Evolutionary conservation across 2,329 filamentous ascomycete species (phyloP).

Genomic region (Paracoccidioides lutzii): DNA sequence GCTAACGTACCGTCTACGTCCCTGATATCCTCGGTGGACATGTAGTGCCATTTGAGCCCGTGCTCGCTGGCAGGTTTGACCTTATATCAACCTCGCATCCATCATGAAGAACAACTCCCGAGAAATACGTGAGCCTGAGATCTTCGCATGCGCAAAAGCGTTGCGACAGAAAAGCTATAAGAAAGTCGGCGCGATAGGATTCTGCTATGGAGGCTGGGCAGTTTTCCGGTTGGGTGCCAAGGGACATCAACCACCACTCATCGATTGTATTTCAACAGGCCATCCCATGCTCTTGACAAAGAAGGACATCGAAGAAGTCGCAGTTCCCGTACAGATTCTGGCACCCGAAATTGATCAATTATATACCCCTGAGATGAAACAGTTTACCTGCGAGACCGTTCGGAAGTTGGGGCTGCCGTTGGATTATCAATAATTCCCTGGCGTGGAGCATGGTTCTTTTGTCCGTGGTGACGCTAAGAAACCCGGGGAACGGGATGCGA

Average conservation of each 20-base stretch:
- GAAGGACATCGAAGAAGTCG: conserved; percentile 35
- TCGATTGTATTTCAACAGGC: conserved; percentile 35
- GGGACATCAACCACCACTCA: conserved; percentile 23
- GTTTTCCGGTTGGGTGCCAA: conserved; percentile 35
- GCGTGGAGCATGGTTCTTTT: conserved; percentile 36
- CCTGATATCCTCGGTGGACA: conserved; percentile 17
- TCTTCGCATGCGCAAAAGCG: conserved; percentile 23
- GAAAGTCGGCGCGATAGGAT: conserved; percentile 36
- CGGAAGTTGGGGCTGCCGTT: conserved; percentile 29
- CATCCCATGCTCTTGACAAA: conserved; percentile 36
- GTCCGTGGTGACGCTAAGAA: conserved; percentile 31
- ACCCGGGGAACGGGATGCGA: conserved; percentile 30
- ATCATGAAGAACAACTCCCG: conserved; percentile 13
- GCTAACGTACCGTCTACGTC: conserved; percentile 36
- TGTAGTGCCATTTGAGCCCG: neutral
- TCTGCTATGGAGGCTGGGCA: conserved; percentile 43
- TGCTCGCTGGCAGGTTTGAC: neutral
- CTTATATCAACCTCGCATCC: neutral
- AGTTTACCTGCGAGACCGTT: conserved; percentile 29
- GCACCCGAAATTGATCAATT: conserved; percentile 37
- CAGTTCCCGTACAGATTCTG: conserved; percentile 40
- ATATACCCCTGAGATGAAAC: conserved; percentile 37
- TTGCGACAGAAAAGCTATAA: conserved; percentile 18
- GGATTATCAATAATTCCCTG: conserved; percentile 42
- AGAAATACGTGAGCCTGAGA: conserved; percentile 26